These are phyloP conservation scores for Penicillium tannophilum DNA, from an alignment of 495 filamentous ascomycete species.

Conservation along the genomic window DNA sequence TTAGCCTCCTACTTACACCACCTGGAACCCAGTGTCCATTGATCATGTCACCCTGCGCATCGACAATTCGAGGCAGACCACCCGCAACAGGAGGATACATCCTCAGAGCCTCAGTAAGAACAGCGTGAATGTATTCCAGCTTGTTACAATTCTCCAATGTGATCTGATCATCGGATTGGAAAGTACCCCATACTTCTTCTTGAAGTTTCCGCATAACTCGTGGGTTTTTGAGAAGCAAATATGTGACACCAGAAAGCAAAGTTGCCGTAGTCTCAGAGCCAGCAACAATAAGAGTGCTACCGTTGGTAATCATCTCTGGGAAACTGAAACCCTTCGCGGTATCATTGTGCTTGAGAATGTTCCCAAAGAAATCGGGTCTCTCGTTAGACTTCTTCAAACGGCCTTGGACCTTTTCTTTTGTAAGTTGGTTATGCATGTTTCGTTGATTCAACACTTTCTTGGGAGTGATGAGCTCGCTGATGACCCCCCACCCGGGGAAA, in stretches of 20 bases:
- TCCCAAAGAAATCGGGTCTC: slow-evolving; percentile 21
- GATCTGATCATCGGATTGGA: slow-evolving; percentile 53
- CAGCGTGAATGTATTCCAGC: slow-evolving; percentile 53
- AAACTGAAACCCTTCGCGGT: neutral
- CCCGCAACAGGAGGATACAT: slow-evolving; percentile 56
- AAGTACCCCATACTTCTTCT: slow-evolving; percentile 48
- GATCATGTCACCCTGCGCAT: slow-evolving; percentile 46
- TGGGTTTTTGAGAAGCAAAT: slow-evolving; percentile 49
- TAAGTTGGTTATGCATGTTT: slow-evolving; percentile 26
- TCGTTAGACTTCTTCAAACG: slow-evolving; percentile 22
- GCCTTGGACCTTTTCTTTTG: slow-evolving; percentile 17
- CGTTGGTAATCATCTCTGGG: slow-evolving; percentile 25
- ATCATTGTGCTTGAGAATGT: slow-evolving; percentile 5
- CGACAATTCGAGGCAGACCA: slow-evolving; percentile 42
- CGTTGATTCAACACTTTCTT: slow-evolving; percentile 23
- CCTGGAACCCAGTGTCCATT: slow-evolving; percentile 42
- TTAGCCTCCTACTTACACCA: neutral
- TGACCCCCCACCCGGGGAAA: slow-evolving; percentile 8
- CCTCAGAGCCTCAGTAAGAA: slow-evolving; percentile 55
- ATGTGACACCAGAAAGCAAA: slow-evolving; percentile 50
- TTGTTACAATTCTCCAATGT: slow-evolving; percentile 36
- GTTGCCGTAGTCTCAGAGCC: slow-evolving; percentile 64
- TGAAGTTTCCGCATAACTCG: slow-evolving; percentile 41
- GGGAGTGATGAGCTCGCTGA: slow-evolving; percentile 25
- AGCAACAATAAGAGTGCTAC: slow-evolving; percentile 40